Evolutionary conservation across 495 filamentous ascomycete genomes (phyloP).

Genomic region (Hypoxylon perforatum): DNA sequence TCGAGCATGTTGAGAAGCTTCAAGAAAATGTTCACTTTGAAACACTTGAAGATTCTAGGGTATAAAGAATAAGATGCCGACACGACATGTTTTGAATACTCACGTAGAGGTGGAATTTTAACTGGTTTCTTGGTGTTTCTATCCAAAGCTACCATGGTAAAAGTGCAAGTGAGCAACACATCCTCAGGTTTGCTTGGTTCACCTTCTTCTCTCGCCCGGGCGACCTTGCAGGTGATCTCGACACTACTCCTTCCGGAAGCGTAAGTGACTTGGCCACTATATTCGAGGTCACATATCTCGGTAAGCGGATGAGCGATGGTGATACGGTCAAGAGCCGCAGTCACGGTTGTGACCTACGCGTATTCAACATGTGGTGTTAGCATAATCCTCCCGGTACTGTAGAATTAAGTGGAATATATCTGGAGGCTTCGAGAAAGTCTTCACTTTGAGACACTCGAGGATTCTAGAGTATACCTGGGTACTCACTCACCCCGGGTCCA

Average conservation of each 20-base stretch:
- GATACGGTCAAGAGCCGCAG: conserved; percentile 83
- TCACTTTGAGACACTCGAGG: too few species aligned
- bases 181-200: conserved; percentile 71
- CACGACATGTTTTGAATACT: too few species aligned
- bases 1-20: too few species aligned
- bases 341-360: conserved; percentile 85
- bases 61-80: too few species aligned
- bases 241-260: conserved; percentile 83
- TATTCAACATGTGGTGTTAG: too few species aligned
- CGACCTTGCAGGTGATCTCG: conserved; percentile 81
- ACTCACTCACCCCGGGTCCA: conserved; percentile 74
- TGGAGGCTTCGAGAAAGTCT: too few species aligned
- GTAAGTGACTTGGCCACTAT: conserved; percentile 84
- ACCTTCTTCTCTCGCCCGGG: conserved; percentile 68
- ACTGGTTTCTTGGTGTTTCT: conserved; percentile 76
- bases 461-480: too few species aligned
- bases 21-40: too few species aligned
- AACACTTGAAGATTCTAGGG: too few species aligned
- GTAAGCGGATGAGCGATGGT: conserved; percentile 77
- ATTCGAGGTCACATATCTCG: conserved; percentile 83
- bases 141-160: conserved; percentile 85
- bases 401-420: too few species aligned
- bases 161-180: conserved; percentile 80
- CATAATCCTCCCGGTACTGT: too few species aligned
- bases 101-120: conserved; percentile 62